Percentiles rank a stretch among this genome's conserved stretches.
Conservation (phyloP, 2,329 filamentous ascomycete genomes). For the Teratosphaeria zuluensis region DNA sequence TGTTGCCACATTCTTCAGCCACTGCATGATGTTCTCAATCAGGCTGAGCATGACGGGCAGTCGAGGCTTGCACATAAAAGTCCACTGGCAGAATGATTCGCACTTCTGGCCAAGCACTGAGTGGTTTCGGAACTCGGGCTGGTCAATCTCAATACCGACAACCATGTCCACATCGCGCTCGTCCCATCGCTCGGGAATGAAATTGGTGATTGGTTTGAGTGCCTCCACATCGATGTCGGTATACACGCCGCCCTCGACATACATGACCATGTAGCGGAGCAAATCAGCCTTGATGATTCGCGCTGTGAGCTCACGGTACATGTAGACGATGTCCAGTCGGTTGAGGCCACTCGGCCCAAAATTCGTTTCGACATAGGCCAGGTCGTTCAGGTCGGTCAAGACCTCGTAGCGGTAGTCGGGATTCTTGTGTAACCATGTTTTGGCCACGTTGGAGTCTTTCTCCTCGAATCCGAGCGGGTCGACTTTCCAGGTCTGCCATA, state of each 20-base stretch:
- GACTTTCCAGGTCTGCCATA: slow-evolving; percentile 71
- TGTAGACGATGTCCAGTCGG: slow-evolving; percentile 55
- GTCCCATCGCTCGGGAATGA: slow-evolving; percentile 55
- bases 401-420: slow-evolving; percentile 59
- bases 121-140: slow-evolving; percentile 55
- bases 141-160: slow-evolving; percentile 61
- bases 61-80: slow-evolving; percentile 59
- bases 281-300: slow-evolving; percentile 60
- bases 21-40: slow-evolving; percentile 58
- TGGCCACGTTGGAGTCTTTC: slow-evolving; percentile 50
- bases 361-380: slow-evolving; percentile 58
- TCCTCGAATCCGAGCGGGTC: slow-evolving; percentile 57
- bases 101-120: slow-evolving; percentile 59
- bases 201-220: slow-evolving; percentile 43
- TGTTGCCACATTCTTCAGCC: slow-evolving; percentile 51
- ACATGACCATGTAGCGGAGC: slow-evolving; percentile 58
- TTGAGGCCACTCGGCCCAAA: slow-evolving; percentile 57
- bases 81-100: slow-evolving; percentile 66
- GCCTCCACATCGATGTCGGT: slow-evolving; percentile 52
- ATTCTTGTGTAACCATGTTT: slow-evolving; percentile 58
- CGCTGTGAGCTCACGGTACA: slow-evolving; percentile 50
- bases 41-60: slow-evolving; percentile 59
- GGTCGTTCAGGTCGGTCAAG: slow-evolving; percentile 57
- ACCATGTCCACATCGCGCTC: slow-evolving; percentile 61
- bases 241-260: slow-evolving; percentile 54